Evolutionary conservation across 1,284 basidiomycete species (phyloP), one percentile per base, ranked within the genome.

Genomic region (Veloporphyrellus conicus): DNA sequence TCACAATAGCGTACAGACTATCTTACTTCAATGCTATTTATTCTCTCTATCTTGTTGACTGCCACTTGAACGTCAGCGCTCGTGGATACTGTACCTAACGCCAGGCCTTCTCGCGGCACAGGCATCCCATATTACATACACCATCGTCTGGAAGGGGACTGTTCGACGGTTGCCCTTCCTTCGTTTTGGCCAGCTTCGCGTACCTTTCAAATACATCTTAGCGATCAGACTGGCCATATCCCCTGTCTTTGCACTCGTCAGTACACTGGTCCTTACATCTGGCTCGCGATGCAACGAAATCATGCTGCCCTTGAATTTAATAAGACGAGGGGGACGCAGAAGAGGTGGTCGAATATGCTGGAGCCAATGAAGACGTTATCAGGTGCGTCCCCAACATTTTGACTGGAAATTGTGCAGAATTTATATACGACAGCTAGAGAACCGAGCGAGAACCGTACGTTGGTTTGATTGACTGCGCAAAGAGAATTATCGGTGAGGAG

Each of bases 361-460:
- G 87, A 6, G 72, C 75, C 14, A 83, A 57, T 25, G 92, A 94
- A 65, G 91, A 94, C 61, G 92, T 95, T 10, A 91, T 95, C 57
- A 89, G 89, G 82, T 84, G 76, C 63, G 55, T 49, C 15, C 16
- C 22, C 15, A 5, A 19, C 10, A n/a, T 25, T 23, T 16, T 14
- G 11, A 15, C 23, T 16, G 12, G 8, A 15, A 18, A n/a, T 9
- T 6, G 12, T 16, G 22, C 46, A 44, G 32, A 56, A 35, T 10
- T 33, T 46, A 14, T 47, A 16, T 18, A 14, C 33, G 36, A 8
- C 25, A 87, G 84, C 12, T 68, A 93, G 54, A 79, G 92, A 53
- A 84, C 81, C 46, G 91, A 92, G 60, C 82, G 79, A 36, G 90
- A 93, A 58, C 90, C 92, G n/a, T 95, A 95, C 62, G 64, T 77